Base-by-base conservation (phyloP, 192 early-diverging fungal species). In the Backusella parvicylindrica region DNA sequence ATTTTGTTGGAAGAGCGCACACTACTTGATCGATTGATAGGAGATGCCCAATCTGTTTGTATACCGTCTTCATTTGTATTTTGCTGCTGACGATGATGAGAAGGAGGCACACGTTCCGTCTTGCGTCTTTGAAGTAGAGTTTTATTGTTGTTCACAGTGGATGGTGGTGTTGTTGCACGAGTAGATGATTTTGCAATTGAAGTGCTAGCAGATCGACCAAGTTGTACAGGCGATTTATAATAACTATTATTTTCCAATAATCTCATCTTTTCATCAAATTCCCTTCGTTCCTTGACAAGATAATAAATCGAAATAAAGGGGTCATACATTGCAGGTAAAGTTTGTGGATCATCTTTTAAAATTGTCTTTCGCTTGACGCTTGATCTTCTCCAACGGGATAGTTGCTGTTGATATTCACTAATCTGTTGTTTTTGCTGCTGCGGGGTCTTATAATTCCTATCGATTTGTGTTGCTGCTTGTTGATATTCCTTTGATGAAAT, bases 261-360 rank as follows among this genome's bases (percentile, higher is more conserved):
- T 9, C 37, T 23, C 7, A 41, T 15, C 32, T 49, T 36, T 40
- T 12, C 67, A 35, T 90, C 89, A 64, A 82, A 81, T 63, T 85
- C 84, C 6, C 78, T 72, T 30, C 84, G 74, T 77, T 92, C 91
- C 35, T 84, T 85, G 18, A 95, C 92, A 32, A 95, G 86, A 41
- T 90, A 90, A 75, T 98, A 98, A 30, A 97, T 93, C 77, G 93
- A 95, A 11, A 95, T 79, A 64, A 95, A 81, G 9, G 93, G 92
- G 70, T 91, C 87, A 26, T 77, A 81, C 75, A 77, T 77, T 9
- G 75, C 75, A 31, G 79, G 75, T 23, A 77, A 49, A 0, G 75
- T 71, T 28, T 53, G 50, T 7, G 79, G 79, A 35, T 81, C 79
- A 40, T 81, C 79, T 5, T 77, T 41, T 1, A 38, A 70, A 16